These are phyloP conservation scores for Guyanaporus albipodus DNA, from an alignment of 768 basidiomycete genomes.

Conservation along the genomic window DNA sequence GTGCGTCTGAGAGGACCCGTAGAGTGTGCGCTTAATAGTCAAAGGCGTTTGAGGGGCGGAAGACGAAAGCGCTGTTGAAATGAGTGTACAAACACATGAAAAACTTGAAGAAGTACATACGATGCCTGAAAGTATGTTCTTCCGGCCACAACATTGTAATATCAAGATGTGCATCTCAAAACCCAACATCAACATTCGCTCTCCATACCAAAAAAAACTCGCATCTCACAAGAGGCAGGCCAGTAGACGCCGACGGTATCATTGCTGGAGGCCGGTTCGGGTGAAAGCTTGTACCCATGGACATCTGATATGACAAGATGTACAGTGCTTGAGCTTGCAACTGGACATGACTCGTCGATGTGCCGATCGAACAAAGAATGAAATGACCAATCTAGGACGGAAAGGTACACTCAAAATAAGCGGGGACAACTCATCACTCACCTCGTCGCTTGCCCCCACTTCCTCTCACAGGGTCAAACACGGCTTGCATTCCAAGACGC, in stretches of 20 bases:
- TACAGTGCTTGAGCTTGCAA: conserved; percentile 58
- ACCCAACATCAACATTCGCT: background rate
- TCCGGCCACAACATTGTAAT: conserved; percentile 53
- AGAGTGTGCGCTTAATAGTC: conserved; percentile 62
- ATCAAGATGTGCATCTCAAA: conserved; percentile 42
- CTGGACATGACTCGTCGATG: conserved; percentile 64
- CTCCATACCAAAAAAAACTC: background rate
- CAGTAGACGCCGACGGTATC: conserved; percentile 45
- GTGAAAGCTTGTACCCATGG: conserved; percentile 44
- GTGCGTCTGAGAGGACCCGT: conserved; percentile 69
- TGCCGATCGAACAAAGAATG: conserved; percentile 60
- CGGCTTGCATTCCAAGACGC: conserved; percentile 65
- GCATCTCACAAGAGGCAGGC: conserved; percentile 39
- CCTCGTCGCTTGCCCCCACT: conserved; percentile 53
- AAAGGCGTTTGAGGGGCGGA: conserved; percentile 46
- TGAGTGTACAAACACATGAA: background rate
- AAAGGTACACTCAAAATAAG: background rate
- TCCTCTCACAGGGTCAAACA: conserved; percentile 70
- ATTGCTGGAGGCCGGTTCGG: conserved; percentile 43
- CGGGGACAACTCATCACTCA: conserved; percentile 22
- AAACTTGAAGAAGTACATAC: conserved; percentile 35
- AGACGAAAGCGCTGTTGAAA: conserved; percentile 34
- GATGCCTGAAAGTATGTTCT: conserved; percentile 50
- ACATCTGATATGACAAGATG: conserved; percentile 44
- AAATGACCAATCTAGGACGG: conserved; percentile 67